Evolutionary conservation across 2,329 filamentous ascomycete species (phyloP).

Genomic region (Microdochium bolleyi): DNA sequence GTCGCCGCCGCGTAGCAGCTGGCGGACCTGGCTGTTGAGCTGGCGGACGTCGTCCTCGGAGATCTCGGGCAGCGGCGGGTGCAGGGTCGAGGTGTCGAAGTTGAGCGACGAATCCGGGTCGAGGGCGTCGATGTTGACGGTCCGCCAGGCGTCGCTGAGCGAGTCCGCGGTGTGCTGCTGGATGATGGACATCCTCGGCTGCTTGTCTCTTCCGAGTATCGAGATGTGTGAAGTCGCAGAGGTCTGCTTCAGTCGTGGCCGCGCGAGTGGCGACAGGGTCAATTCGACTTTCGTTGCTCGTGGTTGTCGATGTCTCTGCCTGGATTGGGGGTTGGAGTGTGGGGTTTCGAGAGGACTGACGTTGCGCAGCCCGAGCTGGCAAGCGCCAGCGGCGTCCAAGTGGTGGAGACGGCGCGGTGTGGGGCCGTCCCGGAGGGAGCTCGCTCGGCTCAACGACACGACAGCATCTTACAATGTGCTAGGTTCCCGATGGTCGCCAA

Average conservation of each 20-base stretch:
- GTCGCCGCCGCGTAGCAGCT: slow-evolving; percentile 81
- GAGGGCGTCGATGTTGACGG: slow-evolving; percentile 88
- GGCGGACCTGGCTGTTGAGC: slow-evolving; percentile 73
- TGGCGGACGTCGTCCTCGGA: slow-evolving; percentile 72
- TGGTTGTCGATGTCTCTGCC: neutral
- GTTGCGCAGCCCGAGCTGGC: neutral
- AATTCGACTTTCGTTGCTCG: neutral
- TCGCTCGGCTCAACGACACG: neutral
- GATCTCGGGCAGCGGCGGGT: slow-evolving; percentile 66
- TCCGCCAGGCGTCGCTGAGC: slow-evolving; percentile 65
- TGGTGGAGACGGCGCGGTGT: neutral
- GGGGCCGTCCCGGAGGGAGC: neutral
- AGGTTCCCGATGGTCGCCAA: too few species aligned
- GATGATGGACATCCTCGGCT: slow-evolving; percentile 54
- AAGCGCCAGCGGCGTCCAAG: too few species aligned
- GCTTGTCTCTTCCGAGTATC: too few species aligned
- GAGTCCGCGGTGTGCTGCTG: slow-evolving; percentile 55
- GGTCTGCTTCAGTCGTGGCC: neutral
- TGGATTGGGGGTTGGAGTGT: neutral
- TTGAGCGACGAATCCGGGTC: slow-evolving; percentile 86
- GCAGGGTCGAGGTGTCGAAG: slow-evolving; percentile 81
- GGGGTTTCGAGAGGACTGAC: neutral
- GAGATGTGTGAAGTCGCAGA: neutral
- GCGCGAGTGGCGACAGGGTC: neutral
- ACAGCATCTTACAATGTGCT: too few species aligned